Percentiles rank a stretch among this genome's conserved stretches.
These are phyloP conservation scores for Chrysosporium keratinophilum DNA, from an alignment of 2,329 filamentous ascomycete genomes.

Conservation along the genomic window DNA sequence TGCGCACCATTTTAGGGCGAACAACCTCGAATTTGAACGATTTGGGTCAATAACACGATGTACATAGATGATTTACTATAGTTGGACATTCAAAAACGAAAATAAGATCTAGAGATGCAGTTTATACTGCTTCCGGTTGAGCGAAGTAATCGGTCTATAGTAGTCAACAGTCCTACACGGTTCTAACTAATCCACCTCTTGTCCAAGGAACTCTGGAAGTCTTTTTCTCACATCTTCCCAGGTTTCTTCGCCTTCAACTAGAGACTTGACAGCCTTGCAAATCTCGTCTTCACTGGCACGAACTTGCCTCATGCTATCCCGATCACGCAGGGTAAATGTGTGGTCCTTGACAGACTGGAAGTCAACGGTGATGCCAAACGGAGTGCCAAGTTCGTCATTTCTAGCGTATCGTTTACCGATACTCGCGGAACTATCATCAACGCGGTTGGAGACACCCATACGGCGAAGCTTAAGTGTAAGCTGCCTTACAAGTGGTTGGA, in stretches of 20 bases:
- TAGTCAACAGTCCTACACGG: neutral
- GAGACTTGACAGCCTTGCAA: conserved; percentile 57
- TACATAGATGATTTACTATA: no score
- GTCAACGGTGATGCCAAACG: conserved; percentile 86
- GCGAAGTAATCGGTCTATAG: conserved; percentile 1
- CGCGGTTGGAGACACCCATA: conserved; percentile 66
- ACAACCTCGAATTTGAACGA: no score
- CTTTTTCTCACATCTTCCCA: conserved; percentile 64
- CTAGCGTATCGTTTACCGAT: conserved; percentile 92
- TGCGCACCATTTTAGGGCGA: no score
- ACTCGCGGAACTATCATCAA: conserved; percentile 81
- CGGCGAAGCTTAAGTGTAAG: conserved; percentile 67
- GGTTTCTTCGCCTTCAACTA: conserved; percentile 53
- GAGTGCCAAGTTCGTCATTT: conserved; percentile 92
- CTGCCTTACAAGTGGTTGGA: conserved; percentile 63
- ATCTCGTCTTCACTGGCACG: conserved; percentile 73
- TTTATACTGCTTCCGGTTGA: neutral
- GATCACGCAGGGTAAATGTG: conserved; percentile 77
- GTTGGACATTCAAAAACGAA: neutral
- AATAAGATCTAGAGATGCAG: neutral
- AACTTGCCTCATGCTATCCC: conserved; percentile 84
- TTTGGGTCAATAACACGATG: no score
- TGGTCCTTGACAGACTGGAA: conserved; percentile 88
- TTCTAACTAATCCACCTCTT: conserved; percentile 45
- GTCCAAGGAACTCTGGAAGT: conserved; percentile 74